phyloP scores from a whole-genome alignment of 805 yeast species.

The Wickerhamiella sorbophila region DNA sequence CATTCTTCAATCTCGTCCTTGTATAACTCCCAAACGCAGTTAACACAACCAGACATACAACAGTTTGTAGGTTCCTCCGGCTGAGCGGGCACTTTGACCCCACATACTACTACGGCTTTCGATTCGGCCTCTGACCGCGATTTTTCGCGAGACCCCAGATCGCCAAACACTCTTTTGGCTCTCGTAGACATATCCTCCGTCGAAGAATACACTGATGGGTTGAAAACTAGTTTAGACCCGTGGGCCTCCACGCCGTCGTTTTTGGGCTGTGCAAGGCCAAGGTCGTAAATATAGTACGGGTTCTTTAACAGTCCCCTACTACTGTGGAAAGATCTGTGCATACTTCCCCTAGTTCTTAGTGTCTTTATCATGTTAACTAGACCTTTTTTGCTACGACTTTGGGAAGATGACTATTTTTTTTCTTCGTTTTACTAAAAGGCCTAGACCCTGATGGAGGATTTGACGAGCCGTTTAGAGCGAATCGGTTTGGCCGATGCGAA shows the following conservation, averaged over 20 bases:
- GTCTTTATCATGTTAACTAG: no score
- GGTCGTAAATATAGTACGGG: constrained; percentile 5
- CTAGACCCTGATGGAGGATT: constrained; percentile 2
- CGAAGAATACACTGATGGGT: constrained; percentile 11
- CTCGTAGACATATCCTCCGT: constrained; percentile 16
- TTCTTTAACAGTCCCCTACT: neutral
- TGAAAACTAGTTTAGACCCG: constrained; percentile 10
- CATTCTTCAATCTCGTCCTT: constrained; percentile 80
- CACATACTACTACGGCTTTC: constrained; percentile 33
- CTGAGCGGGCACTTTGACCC: constrained; percentile 63
- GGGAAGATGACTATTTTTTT: no score
- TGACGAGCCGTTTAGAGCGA: neutral
- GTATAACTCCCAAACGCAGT: constrained; percentile 92
- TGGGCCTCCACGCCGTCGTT: neutral
- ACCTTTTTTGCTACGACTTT: no score
- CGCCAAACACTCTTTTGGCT: constrained; percentile 23
- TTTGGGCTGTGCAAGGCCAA: constrained; percentile 6
- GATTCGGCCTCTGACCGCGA: constrained; percentile 23
- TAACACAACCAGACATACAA: constrained; percentile 93
- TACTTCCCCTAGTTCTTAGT: no score
- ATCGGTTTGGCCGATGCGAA: constrained; percentile 27
- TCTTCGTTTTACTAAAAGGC: no score
- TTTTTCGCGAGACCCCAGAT: constrained; percentile 23
- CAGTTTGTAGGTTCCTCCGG: constrained; percentile 92
- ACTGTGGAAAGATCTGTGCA: neutral